These are phyloP conservation scores for Phytophthora pini DNA, from an alignment of 352 stramenopile genomes.

Conservation along the genomic window DNA sequence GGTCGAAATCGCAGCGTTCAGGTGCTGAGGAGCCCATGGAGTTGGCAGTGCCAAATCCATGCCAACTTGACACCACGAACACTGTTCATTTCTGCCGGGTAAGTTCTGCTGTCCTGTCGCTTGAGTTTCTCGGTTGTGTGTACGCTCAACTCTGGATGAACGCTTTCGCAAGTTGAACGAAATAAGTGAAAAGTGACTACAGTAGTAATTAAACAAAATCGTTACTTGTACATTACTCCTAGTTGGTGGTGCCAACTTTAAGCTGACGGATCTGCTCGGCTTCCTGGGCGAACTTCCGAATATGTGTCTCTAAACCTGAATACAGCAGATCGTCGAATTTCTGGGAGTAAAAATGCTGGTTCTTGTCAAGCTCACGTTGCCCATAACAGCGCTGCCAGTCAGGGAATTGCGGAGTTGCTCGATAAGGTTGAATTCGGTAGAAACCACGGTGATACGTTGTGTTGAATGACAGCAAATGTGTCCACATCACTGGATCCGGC, in stretches of 20 bases:
- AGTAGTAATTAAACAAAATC: too few species aligned
- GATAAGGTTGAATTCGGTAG: constrained; percentile 56
- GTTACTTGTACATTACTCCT: constrained; percentile 4
- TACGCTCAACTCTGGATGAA: too few species aligned
- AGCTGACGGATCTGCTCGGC: constrained; percentile 22
- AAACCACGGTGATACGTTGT: constrained; percentile 33
- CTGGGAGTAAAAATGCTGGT: constrained; percentile 23
- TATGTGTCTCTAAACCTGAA: constrained; percentile 12
- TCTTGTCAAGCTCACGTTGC: constrained; percentile 23
- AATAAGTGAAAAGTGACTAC: too few species aligned
- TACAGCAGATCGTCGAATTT: constrained; percentile 14
- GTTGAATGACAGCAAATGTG: constrained; percentile 65
- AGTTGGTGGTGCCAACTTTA: neutral
- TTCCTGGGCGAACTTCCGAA: constrained; percentile 26
- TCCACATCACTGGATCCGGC: constrained; percentile 60
- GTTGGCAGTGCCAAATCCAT: too few species aligned
- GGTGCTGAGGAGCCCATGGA: too few species aligned
- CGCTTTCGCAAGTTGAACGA: too few species aligned
- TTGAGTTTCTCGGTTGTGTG: too few species aligned
- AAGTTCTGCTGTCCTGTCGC: too few species aligned
- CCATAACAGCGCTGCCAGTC: constrained; percentile 59
- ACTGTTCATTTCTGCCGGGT: too few species aligned
- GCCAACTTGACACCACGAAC: too few species aligned
- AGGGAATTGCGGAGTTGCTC: constrained; percentile 36
- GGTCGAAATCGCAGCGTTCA: too few species aligned